Evolutionary conservation across 352 stramenopile species (phyloP).

Genomic region (Phytophthora podocarpi): DNA sequence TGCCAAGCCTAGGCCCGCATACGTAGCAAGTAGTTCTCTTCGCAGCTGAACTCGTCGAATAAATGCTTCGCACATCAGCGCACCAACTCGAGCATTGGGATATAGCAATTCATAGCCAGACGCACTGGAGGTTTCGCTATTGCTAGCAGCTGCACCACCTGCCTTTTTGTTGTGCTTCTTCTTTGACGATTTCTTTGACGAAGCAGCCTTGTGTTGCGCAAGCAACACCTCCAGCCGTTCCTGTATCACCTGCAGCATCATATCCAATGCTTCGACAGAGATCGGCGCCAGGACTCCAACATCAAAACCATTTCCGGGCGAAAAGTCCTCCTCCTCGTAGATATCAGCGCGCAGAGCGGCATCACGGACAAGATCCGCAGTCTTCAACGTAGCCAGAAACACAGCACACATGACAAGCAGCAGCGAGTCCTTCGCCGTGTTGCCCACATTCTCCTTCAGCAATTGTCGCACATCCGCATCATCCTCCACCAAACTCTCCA

Average conservation of each 20-base stretch:
- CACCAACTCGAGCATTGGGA: constrained; percentile 53
- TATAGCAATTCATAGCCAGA: constrained; percentile 49
- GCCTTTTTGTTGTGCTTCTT: constrained; percentile 68
- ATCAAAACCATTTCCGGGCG: constrained; percentile 68
- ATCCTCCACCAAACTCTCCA: constrained; percentile 29
- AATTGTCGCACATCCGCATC: constrained; percentile 35
- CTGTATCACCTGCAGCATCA: constrained; percentile 49
- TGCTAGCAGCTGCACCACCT: neutral
- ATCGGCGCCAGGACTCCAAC: constrained; percentile 52
- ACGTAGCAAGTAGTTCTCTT: constrained; percentile 49
- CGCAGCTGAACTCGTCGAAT: constrained; percentile 64
- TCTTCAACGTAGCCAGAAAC: constrained; percentile 72
- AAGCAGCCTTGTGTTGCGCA: constrained; percentile 44
- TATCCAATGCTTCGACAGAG: constrained; percentile 41
- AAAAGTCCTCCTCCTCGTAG: constrained; percentile 97
- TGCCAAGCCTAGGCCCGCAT: constrained; percentile 50
- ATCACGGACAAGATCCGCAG: constrained; percentile 78
- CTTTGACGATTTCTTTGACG: constrained; percentile 63
- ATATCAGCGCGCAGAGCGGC: constrained; percentile 93
- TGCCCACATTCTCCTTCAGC: constrained; percentile 38
- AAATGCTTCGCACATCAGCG: constrained; percentile 64
- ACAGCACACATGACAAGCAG: constrained; percentile 76
- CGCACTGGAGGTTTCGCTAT: neutral
- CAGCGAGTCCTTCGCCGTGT: constrained; percentile 55
- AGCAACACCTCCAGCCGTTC: constrained; percentile 53